phyloP scores from a whole-genome alignment of 2,329 filamentous ascomycete genomes.

The Botrytis byssoidea region DNA sequence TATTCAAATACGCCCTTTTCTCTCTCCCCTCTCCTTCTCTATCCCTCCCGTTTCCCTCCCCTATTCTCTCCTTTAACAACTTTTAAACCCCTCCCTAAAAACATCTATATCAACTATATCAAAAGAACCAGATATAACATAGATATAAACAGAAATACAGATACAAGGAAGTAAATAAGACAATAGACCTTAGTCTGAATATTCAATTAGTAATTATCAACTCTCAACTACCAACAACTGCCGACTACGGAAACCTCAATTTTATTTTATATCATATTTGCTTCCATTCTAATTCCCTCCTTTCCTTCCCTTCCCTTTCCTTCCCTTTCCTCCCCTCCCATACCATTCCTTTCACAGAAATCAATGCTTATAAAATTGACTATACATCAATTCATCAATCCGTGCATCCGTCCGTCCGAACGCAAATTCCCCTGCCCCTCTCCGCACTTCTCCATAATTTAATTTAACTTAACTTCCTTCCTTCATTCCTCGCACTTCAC shows the following conservation, averaged over 20 bases:
- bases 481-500: not conserved
- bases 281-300: not conserved
- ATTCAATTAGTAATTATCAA: not conserved
- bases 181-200: not conserved
- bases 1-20: no score
- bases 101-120: no score
- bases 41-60: fast-evolving
- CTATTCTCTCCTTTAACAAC: no score
- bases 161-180: not conserved
- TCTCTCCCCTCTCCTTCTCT: no score
- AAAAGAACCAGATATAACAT: not conserved
- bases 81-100: no score
- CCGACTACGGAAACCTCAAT: not conserved
- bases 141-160: not conserved
- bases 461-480: not conserved
- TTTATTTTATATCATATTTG: not conserved
- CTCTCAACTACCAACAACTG: not conserved
- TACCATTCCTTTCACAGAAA: not conserved
- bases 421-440: not conserved
- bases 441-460: not conserved
- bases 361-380: not conserved
- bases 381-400: not conserved
- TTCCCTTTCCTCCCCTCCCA: no score
- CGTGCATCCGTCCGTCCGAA: not conserved
- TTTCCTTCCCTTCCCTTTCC: no score